A percentile compares a stretch with the other conserved stretches of the same genome.
Conservation (phyloP, 2,329 filamentous ascomycete species). For the Leptographium wingfieldii region DNA sequence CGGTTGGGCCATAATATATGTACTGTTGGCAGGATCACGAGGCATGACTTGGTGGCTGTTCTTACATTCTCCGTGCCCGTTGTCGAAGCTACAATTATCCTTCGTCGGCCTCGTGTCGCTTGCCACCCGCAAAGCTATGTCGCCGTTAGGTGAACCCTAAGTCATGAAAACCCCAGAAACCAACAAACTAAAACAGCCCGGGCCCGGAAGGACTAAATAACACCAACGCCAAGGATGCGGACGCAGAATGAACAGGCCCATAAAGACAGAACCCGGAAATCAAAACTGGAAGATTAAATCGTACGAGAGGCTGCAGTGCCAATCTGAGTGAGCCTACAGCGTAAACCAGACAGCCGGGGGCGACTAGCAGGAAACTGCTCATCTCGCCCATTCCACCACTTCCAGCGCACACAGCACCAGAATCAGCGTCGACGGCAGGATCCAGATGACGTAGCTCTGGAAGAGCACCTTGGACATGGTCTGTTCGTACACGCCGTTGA, state of each 20-base stretch:
- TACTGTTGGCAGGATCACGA: not conserved
- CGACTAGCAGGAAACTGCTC: not conserved
- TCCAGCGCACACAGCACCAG: conserved; percentile 87
- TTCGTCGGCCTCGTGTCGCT: not conserved
- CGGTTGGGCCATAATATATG: not conserved
- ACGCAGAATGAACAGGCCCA: not conserved
- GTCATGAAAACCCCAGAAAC: not conserved
- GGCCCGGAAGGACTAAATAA: not conserved
- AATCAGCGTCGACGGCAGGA: conserved; percentile 81
- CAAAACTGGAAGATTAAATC: not conserved
- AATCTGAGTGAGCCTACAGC: not conserved
- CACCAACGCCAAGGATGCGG: not conserved
- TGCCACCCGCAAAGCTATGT: not conserved
- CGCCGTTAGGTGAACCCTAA: not conserved
- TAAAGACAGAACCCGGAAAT: not conserved
- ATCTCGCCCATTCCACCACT: conserved; percentile 73
- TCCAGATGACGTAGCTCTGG: conserved; percentile 95
- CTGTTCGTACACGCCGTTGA: conserved; percentile 90
- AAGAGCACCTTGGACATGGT: conserved; percentile 90
- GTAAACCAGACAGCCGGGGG: conserved; percentile 4
- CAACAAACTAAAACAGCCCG: not conserved
- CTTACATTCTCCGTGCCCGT: not conserved
- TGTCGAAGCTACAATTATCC: not conserved
- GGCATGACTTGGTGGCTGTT: not conserved
- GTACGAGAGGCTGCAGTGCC: not conserved